Evolutionary conservation across 257 asterid species (phyloP).

Genomic region (Nicotiana attenuata): DNA sequence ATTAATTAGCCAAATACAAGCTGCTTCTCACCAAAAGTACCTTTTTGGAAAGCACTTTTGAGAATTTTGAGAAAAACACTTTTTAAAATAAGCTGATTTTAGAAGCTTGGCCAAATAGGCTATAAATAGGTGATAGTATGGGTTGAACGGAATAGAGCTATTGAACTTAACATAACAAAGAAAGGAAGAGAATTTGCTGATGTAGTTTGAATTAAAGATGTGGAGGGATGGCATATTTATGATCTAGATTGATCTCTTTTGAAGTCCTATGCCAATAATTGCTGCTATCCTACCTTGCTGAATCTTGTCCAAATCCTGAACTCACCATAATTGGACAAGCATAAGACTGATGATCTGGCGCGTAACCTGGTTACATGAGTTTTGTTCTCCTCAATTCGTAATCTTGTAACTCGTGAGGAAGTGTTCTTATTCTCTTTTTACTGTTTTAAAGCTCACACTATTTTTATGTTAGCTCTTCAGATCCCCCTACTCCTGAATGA

Average conservation of each 20-base stretch:
- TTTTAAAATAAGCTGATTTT: too few relatives aligned
- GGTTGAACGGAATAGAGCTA: neutral
- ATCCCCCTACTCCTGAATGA: neutral
- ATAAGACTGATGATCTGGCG: neutral
- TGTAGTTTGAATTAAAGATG: neutral
- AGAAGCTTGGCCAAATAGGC: too few relatives aligned
- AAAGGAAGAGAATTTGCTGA: constrained; percentile 1
- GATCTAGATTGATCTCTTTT: neutral
- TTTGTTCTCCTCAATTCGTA: neutral
- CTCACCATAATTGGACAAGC: neutral
- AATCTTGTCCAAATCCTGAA: neutral
- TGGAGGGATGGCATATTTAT: neutral
- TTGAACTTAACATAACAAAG: neutral
- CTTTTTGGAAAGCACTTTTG: too few relatives aligned
- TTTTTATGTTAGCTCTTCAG: neutral
- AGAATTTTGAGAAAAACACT: too few relatives aligned
- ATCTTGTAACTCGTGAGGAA: neutral
- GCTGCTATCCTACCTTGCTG: neutral
- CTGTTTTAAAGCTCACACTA: neutral
- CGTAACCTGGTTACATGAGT: neutral
- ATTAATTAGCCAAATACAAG: too few relatives aligned
- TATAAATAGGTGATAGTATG: neutral
- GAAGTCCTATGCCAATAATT: neutral
- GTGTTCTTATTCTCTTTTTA: neutral
- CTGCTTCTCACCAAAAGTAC: too few relatives aligned